A percentile compares a stretch with the other conserved stretches of the same genome.
Evolutionary conservation across 2,329 filamentous ascomycete species (phyloP).

Genomic region (Apiospora pterosperma): DNA sequence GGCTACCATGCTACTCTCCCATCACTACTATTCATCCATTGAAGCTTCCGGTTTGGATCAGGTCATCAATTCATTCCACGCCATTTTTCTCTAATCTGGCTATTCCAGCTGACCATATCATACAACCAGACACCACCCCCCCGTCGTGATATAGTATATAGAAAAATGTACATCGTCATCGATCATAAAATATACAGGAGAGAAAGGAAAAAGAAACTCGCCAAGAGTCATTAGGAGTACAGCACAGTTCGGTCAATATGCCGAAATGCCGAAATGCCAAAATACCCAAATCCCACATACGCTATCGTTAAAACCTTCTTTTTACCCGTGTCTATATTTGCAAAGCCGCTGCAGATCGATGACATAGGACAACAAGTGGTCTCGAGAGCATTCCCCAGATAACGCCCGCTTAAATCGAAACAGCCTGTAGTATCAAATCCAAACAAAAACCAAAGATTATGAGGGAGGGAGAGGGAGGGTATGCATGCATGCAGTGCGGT

Average conservation of each 20-base stretch:
- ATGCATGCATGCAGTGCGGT: too few species aligned
- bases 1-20: neutral
- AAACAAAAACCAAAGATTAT: neutral
- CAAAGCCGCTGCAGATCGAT: neutral
- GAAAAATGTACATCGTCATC: constrained; percentile 4
- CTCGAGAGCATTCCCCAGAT: neutral
- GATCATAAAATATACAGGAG: constrained; percentile 2
- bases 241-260: neutral
- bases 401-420: neutral
- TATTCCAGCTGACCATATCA: neutral
- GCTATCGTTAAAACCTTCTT: neutral
- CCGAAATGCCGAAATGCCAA: too few species aligned
- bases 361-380: neutral
- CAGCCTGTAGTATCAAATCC: neutral
- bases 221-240: neutral
- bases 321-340: neutral
- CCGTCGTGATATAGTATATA: neutral
- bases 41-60: neutral
- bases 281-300: neutral
- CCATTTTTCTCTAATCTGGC: neutral
- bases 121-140: neutral
- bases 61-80: constrained; percentile 1
- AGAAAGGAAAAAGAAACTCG: constrained; percentile 4
- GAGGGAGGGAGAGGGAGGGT: too few species aligned
- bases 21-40: neutral